Conservation (phyloP, 2,329 filamentous ascomycete species). For the Polytolypa hystricis region DNA sequence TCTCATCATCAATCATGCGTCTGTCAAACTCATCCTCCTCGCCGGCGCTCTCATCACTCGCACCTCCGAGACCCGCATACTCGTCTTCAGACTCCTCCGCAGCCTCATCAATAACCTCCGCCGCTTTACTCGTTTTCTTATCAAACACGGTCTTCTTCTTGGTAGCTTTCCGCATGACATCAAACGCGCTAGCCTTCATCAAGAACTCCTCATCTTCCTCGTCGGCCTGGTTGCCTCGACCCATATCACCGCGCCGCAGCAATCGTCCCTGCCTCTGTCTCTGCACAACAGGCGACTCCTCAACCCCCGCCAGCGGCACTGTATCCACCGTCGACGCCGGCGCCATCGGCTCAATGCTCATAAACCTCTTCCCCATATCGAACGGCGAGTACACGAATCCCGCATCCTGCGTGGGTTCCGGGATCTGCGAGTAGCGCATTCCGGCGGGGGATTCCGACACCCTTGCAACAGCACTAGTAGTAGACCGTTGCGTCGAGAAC, state of each 20-base stretch:
- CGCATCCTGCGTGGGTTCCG: constrained; percentile 69
- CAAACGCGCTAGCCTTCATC: constrained; percentile 48
- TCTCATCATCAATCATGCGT: constrained; percentile 83
- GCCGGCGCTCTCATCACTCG: constrained; percentile 72
- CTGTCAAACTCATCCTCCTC: constrained; percentile 66
- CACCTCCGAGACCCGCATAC: constrained; percentile 86
- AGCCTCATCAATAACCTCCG: constrained; percentile 79
- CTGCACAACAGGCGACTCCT: constrained; percentile 54
- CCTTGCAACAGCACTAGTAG: constrained; percentile 17
- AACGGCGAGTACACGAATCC: constrained; percentile 67
- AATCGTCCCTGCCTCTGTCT: constrained; percentile 42
- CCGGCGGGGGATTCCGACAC: constrained; percentile 30
- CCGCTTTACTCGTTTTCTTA: constrained; percentile 78
- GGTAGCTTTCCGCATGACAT: constrained; percentile 50
- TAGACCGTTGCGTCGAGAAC: constrained; percentile 28
- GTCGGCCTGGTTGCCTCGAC: constrained; percentile 36
- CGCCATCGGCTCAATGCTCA: too few species aligned
- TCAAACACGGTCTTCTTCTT: constrained; percentile 56
- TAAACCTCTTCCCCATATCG: constrained; percentile 52
- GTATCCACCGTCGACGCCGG: constrained; percentile 63
- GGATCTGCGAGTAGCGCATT: constrained; percentile 57
- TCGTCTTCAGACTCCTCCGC: constrained; percentile 97
- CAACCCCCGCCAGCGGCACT: constrained; percentile 40
- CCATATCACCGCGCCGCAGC: constrained; percentile 38
- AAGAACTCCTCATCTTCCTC: constrained; percentile 31